Base-by-base conservation (phyloP, 495 filamentous ascomycete species). In the Hyphodiscus hymeniophilus region DNA sequence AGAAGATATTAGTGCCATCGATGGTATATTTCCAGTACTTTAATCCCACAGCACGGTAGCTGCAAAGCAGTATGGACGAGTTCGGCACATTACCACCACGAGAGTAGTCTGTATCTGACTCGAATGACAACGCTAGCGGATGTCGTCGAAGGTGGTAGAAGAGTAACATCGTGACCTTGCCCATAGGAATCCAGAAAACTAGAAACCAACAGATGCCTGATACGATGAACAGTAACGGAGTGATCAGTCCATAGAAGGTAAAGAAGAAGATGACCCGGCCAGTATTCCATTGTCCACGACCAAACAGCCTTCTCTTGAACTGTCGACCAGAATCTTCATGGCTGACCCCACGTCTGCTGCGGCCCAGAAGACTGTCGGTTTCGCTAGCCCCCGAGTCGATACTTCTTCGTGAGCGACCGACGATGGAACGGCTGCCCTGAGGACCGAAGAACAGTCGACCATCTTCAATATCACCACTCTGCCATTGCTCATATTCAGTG, bases 21-120 rank as follows among this genome's bases (percentile, higher is more conserved):
- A 99, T 74, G 12, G 92, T 99, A 64, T 99, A 99, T 63, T 97
- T 99, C 89, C 94, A 99, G 67, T 99, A 99, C 64, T 91, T 89
- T 38, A 81, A 66, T 17, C 92, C 92, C 12, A 90, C 91, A 23
- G 91, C 92, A 50, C 94, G 87, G 65, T 99, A 97, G 11, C 94
- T 97, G 74, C 92, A 99, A 10, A 99, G 70, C 35, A 99, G 69
- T 44, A 99, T 90, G 18, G 88, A 92, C 30, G 88, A 85, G 32
- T 89, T 82, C 10, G 80, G 80, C 7, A 75, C 76, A 6, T 80
- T 80, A 20, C 75, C 73, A 1, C 73, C 68, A 42, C 91, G 81
- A 13, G 84, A 79, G 60, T 82, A 85, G 23, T 81, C 73, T 38
- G 78, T 79, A 58, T 95, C 90, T 13, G 86, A 87, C 61, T 96